Conservation (phyloP, 208 protist species). For the Phytomonas serpens region DNA sequence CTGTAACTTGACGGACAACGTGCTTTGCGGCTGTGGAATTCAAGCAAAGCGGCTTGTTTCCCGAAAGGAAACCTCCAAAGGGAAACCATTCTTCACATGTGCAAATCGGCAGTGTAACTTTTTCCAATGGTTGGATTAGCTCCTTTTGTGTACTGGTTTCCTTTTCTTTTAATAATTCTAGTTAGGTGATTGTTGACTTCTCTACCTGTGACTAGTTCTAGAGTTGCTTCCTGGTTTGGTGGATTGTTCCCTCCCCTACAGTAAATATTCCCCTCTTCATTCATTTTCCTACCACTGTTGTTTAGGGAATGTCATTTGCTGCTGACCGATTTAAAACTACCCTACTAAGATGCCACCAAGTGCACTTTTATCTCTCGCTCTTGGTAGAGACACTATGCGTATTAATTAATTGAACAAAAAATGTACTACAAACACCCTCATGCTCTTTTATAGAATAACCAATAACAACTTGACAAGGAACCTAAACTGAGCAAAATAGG, state of each 20-base stretch:
- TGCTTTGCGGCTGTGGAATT: slow-evolving; percentile 51
- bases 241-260: not conserved
- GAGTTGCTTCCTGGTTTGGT: not conserved
- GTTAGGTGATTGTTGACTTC: slow-evolving; percentile 4
- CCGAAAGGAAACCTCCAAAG: slow-evolving; percentile 53
- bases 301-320: not conserved
- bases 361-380: not conserved
- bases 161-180: slow-evolving; percentile 4
- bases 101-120: slow-evolving; percentile 52
- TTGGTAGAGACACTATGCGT: not conserved
- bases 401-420: slow-evolving; percentile 3
- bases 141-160: not conserved
- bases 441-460: slow-evolving; percentile 3
- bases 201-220: not conserved
- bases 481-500: slow-evolving; percentile 1
- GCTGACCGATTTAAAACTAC: not conserved
- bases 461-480: not conserved
- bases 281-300: not conserved
- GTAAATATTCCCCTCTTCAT: not conserved
- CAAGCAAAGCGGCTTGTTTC: slow-evolving; percentile 68
- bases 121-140: slow-evolving; percentile 73
- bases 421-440: not conserved
- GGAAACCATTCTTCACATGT: slow-evolving; percentile 73
- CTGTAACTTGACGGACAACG: not conserved
- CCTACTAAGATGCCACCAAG: not conserved